Conservation (phyloP, 208 protist species). For the Willaertia magna region DNA sequence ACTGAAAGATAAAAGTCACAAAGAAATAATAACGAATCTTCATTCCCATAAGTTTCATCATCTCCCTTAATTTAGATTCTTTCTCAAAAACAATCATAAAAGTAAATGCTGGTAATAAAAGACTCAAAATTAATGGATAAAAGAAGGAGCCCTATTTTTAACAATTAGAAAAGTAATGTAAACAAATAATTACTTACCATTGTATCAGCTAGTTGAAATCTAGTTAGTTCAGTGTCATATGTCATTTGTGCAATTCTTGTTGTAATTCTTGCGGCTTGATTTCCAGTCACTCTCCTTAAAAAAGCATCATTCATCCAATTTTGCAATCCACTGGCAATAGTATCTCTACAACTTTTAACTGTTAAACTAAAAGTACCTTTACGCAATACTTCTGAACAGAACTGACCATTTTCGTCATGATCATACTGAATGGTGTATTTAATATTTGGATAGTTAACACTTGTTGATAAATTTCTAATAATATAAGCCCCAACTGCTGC, state of each 20-base stretch:
- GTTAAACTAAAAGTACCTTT: neutral
- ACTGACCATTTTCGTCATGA: neutral
- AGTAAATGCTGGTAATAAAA: neutral
- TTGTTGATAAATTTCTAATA: neutral
- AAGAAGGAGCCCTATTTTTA: neutral
- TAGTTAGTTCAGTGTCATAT: neutral
- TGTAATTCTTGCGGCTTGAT: neutral
- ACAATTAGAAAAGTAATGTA: too few species aligned
- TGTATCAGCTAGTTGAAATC: neutral
- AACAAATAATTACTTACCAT: too few species aligned
- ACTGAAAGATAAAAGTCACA: neutral
- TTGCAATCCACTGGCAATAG: neutral
- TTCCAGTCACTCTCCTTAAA: neutral
- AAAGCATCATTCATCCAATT: neutral
- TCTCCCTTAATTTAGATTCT: conserved; percentile 11
- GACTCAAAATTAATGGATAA: neutral
- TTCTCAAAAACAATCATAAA: conserved; percentile 14
- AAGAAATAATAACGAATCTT: neutral
- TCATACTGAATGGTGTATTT: neutral
- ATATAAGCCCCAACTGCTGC: neutral
- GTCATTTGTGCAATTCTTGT: neutral
- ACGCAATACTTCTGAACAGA: neutral
- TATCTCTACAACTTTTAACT: neutral
- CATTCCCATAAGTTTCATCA: conserved; percentile 20
- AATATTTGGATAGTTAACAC: neutral